Conservation (phyloP, 2,329 filamentous ascomycete species). For the Paraphaeosphaeria minitans region DNA sequence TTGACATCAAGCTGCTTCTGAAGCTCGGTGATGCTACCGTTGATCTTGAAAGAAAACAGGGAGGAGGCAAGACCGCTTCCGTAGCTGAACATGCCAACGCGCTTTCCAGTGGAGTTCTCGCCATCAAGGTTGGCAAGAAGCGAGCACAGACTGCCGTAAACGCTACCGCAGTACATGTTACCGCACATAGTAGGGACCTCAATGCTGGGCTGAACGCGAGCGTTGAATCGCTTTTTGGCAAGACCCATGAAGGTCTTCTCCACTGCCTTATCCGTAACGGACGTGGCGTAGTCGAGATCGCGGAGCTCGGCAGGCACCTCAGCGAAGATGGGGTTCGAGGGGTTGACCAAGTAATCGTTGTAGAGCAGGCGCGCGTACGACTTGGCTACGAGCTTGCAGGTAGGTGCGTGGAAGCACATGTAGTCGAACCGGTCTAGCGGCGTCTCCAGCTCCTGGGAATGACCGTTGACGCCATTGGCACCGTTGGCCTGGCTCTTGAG, state of each 20-base stretch:
- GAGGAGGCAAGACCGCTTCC: conserved; percentile 58
- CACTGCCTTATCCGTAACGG: conserved; percentile 57
- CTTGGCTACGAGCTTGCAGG: conserved; percentile 61
- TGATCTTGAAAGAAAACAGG: conserved; percentile 57
- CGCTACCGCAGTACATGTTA: conserved; percentile 61
- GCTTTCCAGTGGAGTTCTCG: conserved; percentile 55
- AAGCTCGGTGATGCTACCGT: conserved; percentile 54
- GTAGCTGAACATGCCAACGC: conserved; percentile 59
- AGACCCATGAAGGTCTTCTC: conserved; percentile 60
- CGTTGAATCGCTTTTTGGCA: conserved; percentile 57
- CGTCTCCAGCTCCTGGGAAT: conserved; percentile 48
- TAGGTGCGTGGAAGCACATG: conserved; percentile 61
- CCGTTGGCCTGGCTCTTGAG: conserved; percentile 53
- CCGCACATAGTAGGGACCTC: conserved; percentile 59
- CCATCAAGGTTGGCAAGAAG: conserved; percentile 54
- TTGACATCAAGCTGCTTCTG: conserved; percentile 55
- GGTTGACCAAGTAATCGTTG: conserved; percentile 57
- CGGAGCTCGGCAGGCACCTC: conserved; percentile 57
- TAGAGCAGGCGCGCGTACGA: conserved; percentile 59
- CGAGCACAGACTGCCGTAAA: conserved; percentile 57
- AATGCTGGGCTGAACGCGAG: conserved; percentile 56
- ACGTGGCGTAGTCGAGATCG: conserved; percentile 53
- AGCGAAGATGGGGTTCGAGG: conserved; percentile 54
- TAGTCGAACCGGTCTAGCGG: conserved; percentile 60
- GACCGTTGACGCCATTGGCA: conserved; percentile 33